A percentile compares a stretch with the other conserved stretches of the same genome.
These are phyloP conservation scores for Xylaria longipes DNA, from an alignment of 495 filamentous ascomycete genomes.

Conservation along the genomic window DNA sequence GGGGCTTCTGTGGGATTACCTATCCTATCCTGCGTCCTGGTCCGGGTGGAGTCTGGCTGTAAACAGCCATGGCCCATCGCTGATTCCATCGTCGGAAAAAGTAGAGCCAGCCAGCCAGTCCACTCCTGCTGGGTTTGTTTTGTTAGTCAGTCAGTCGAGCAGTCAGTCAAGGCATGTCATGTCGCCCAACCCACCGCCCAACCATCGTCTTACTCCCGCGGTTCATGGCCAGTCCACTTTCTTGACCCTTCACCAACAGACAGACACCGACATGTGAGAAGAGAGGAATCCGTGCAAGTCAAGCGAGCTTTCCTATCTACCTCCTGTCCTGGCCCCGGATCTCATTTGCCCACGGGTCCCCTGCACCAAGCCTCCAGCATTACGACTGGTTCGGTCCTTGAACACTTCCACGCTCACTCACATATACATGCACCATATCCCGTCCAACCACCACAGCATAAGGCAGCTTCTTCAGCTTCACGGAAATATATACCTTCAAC, in stretches of 20 bases:
- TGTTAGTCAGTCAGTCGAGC: conserved; percentile 13
- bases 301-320: conserved; percentile 6
- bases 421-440: conserved; percentile 21
- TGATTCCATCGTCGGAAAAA: conserved; percentile 10
- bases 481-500: conserved; percentile 17
- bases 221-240: not conserved
- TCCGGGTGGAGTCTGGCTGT: conserved; percentile 16
- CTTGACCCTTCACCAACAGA: not conserved
- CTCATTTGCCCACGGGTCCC: conserved; percentile 14
- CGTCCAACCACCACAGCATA: conserved; percentile 12
- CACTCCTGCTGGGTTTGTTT: not conserved
- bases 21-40: conserved; percentile 14
- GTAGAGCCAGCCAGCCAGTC: conserved; percentile 9
- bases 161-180: not conserved
- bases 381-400: conserved; percentile 14
- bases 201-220: conserved; percentile 15
- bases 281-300: conserved; percentile 10
- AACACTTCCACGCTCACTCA: conserved; percentile 14
- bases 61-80: conserved; percentile 17
- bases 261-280: conserved; percentile 7
- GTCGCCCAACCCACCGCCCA: conserved; percentile 25
- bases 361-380: conserved; percentile 25
- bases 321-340: conserved; percentile 2
- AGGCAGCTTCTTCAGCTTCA: conserved; percentile 7
- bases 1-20: too few relatives aligned